Percentiles rank a stretch among this genome's conserved stretches.
phyloP scores from a whole-genome alignment of 805 yeast species.

The Sugiyamaella smithiae region DNA sequence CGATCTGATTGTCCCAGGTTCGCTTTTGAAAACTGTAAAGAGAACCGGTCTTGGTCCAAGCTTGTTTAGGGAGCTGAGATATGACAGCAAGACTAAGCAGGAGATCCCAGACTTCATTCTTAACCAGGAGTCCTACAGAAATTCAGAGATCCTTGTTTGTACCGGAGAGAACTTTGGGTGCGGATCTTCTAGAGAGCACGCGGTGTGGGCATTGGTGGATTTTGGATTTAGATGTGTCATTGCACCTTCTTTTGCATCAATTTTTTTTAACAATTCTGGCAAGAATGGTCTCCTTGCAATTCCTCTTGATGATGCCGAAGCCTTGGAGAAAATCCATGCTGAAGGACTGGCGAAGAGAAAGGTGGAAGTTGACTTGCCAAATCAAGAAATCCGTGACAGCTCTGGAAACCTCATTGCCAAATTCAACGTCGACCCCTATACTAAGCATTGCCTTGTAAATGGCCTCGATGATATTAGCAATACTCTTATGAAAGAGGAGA shows the following conservation, averaged over 20 bases:
- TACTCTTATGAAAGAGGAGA: conserved; percentile 82
- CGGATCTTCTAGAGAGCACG: conserved; percentile 98
- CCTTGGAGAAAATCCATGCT: conserved; percentile 68
- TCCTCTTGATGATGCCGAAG: conserved; percentile 75
- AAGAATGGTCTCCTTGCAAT: conserved; percentile 93
- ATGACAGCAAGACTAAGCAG: conserved; percentile 54
- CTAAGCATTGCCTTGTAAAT: conserved; percentile 78
- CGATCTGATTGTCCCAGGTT: conserved; percentile 97
- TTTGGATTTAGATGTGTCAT: conserved; percentile 93
- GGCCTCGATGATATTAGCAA: conserved; percentile 97
- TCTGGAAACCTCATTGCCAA: conserved; percentile 72
- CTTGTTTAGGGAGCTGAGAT: conserved; percentile 86
- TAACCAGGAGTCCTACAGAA: conserved; percentile 76
- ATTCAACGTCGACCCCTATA: conserved; percentile 84
- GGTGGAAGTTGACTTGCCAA: conserved; percentile 78
- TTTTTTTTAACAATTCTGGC: conserved; percentile 93
- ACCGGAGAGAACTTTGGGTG: conserved; percentile 98
- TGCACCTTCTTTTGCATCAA: conserved; percentile 98
- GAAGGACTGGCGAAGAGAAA: conserved; percentile 68
- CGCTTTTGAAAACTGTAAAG: conserved; percentile 93
- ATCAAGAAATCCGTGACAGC: conserved; percentile 69
- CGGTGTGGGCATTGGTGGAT: conserved; percentile 98
- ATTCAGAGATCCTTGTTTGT: conserved; percentile 79
- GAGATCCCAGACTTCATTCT: conserved; percentile 81
- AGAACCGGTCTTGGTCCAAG: conserved; percentile 89